Conservation (phyloP, 768 basidiomycete genomes). For the Rubroboletus satanas region DNA sequence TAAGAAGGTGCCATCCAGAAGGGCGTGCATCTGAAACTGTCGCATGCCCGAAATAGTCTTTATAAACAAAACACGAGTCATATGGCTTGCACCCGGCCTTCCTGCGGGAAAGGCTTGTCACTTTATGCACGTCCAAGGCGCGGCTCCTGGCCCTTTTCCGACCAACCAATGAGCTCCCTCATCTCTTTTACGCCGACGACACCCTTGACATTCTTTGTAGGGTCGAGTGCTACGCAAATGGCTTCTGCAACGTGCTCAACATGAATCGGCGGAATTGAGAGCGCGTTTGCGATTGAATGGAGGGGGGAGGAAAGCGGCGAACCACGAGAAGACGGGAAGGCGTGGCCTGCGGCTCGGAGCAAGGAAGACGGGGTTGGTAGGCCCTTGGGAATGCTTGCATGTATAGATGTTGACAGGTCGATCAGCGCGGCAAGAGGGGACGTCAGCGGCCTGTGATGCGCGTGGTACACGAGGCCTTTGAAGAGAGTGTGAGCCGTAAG, state of each 20-base stretch:
- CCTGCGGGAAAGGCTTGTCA: conserved; percentile 7
- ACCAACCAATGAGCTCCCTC: conserved; percentile 74
- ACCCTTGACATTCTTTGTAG: conserved; percentile 49
- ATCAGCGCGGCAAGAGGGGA: conserved; percentile 81
- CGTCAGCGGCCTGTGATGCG: conserved; percentile 86
- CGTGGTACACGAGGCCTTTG: conserved; percentile 92
- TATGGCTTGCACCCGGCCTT: not conserved
- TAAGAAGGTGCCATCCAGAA: conserved; percentile 13
- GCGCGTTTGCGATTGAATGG: conserved; percentile 69
- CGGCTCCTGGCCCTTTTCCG: conserved; percentile 29
- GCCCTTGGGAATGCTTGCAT: conserved; percentile 51
- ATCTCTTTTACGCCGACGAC: conserved; percentile 69
- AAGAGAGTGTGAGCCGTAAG: conserved; percentile 5
- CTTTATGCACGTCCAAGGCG: conserved; percentile 14
- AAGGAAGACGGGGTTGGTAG: conserved; percentile 64
- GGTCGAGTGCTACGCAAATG: conserved; percentile 60
- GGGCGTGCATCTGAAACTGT: conserved; percentile 13
- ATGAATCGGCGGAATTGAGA: conserved; percentile 88
- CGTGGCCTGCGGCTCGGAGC: conserved; percentile 49
- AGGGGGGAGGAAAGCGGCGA: conserved; percentile 44
- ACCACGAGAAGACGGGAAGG: conserved; percentile 30
- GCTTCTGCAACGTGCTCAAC: conserved; percentile 94
- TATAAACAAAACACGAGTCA: conserved; percentile 8
- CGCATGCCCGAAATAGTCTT: conserved; percentile 15
- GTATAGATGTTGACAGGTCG: conserved; percentile 73